Conservation (phyloP, 1,284 basidiomycete species). For the Ceratobasidium sp. region DNA sequence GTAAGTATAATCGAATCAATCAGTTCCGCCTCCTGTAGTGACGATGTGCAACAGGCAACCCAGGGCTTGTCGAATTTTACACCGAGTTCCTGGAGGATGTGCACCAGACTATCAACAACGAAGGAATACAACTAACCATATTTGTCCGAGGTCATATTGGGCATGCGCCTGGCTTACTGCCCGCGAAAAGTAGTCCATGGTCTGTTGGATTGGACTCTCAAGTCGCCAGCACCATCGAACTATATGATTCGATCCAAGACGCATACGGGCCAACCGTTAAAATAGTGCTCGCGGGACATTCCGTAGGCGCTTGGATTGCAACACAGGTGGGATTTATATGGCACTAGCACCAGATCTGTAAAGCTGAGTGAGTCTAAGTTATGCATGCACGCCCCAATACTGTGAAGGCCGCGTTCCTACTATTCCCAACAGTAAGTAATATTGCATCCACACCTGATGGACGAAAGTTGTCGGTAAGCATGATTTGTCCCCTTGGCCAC, state of each 20-base stretch:
- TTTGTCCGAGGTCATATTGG: conserved; percentile 68
- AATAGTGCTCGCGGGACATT: conserved; percentile 69
- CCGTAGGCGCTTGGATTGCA: conserved; percentile 71
- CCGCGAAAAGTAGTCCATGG: conserved; percentile 45
- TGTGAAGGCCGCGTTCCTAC: conserved; percentile 62
- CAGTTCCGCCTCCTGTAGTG: not conserved
- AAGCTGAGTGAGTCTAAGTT: conserved; percentile 57
- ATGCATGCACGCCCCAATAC: conserved; percentile 62
- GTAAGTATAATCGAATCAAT: conserved; percentile 53
- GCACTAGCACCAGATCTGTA: too few species aligned
- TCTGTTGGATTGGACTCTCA: conserved; percentile 60
- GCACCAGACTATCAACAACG: conserved; percentile 56
- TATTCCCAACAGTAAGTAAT: conserved; percentile 71
- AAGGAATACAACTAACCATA: conserved; percentile 59
- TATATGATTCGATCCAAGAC: conserved; percentile 62
- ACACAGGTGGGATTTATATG: conserved; percentile 61
- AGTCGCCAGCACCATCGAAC: conserved; percentile 64
- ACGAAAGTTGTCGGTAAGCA: conserved; percentile 58
- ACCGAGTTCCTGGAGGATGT: conserved; percentile 67
- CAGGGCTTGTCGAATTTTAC: conserved; percentile 72
- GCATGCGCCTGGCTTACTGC: conserved; percentile 61
- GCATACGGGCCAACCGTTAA: conserved; percentile 58
- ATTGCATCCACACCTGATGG: conserved; percentile 71
- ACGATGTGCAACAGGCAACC: conserved; percentile 65
- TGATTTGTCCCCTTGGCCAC: not conserved